Evolutionary conservation across 441 rosid genomes (phyloP).

Genomic region (California macrophylla): DNA sequence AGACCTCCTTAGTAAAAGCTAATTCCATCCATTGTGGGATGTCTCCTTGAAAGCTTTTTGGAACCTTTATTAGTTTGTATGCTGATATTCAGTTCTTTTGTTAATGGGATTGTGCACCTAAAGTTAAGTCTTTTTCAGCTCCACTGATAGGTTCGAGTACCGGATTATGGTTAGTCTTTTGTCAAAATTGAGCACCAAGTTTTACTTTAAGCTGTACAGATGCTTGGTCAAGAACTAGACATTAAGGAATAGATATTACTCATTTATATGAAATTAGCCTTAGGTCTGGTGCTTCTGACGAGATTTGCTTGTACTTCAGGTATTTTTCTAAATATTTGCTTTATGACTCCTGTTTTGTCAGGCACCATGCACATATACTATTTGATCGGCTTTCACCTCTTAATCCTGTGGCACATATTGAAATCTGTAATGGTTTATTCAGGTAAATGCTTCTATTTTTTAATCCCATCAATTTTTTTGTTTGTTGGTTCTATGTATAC

Average conservation of each 20-base stretch:
- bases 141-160: not conserved
- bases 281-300: not conserved
- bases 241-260: not conserved
- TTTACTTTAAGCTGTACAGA: slow-evolving; percentile 6
- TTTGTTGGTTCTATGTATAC: not conserved
- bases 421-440: slow-evolving; percentile 69
- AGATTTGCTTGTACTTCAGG: not conserved
- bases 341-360: slow-evolving; percentile 25
- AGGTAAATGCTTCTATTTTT: slow-evolving; percentile 35
- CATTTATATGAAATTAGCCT: not conserved
- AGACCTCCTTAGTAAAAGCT: not conserved
- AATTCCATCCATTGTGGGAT: not conserved
- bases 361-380: slow-evolving; percentile 79
- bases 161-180: not conserved
- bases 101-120: not conserved
- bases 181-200: not conserved
- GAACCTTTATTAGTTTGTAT: not conserved
- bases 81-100: slow-evolving; percentile 3
- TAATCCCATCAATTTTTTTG: not conserved
- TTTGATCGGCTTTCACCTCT: slow-evolving; percentile 78
- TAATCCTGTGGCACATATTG: slow-evolving; percentile 86
- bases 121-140: not conserved
- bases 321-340: slow-evolving; percentile 5
- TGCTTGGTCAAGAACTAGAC: slow-evolving; percentile 2
- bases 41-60: not conserved